Evolutionary conservation across 2,329 filamentous ascomycete species (phyloP), one percentile per base, ranked within the genome.

Genomic region (Alternaria panax): DNA sequence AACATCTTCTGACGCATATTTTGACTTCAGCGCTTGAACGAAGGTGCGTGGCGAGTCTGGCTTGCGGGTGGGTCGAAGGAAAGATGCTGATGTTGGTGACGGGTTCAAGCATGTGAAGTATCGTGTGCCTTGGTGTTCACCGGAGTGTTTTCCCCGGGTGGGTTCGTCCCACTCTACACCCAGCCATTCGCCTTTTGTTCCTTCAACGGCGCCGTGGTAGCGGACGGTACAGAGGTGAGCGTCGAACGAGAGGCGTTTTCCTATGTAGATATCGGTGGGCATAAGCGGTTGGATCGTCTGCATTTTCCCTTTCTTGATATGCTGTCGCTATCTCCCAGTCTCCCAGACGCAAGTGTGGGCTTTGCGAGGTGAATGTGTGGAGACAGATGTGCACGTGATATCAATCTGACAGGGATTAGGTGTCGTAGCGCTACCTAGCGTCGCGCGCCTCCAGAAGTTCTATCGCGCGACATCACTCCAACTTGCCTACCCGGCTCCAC

Each of bases 81-180:
- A 97, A 8, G 93, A 97, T 22, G 90, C 94, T 5, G 92, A 88
- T 25, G 88, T 93, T 48, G 87, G 80, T 18, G 87, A 86, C 25
- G 83, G 86, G 66, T 83, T 87, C 67, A 79, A 82, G 84, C 83
- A 48, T 12, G 36, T 47, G 87, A 42, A 65, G 70, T 54, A 67
- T 56, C 45, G 88, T 62, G 86, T 83, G 60, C 90, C 92, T 64
- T 90, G 88, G 79, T 96, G 88, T 61, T 90, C 88, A 59, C 95
- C 95, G 72, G 94, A 87, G 79, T 99, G 93, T 82, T 97, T 98
- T 62, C 95, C 95, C 71, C 93, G 86, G 36, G 83, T 85, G 57
- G 88, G 82, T 76, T 97, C 92, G 79, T 98, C 94, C 95, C 95
- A 99, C 84, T 99, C 95, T 47, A 98, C 92, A 46, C 95, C 95